Evolutionary conservation across 179 eudicot genomes (phyloP), one percentile per base, ranked within the genome.

Genomic region (Actinidia arguta): DNA sequence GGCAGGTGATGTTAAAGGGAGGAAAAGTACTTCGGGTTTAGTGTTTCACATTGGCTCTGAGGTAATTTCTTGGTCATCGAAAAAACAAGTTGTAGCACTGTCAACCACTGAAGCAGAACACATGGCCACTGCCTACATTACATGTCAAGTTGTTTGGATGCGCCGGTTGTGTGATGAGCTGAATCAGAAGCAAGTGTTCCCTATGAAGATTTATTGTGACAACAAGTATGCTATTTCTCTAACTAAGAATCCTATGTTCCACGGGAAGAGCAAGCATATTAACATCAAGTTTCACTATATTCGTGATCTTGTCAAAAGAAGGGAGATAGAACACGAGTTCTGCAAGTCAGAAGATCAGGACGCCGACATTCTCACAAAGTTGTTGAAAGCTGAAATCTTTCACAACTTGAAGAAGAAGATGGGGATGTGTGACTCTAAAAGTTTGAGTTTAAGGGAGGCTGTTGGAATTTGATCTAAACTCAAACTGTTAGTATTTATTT

Each of bases 41-140:
- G 27, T 20, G 18, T 73, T 73, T 50, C 56, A 50, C 56, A 44
- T 73, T 48, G 76, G 76, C 27, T 73, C 56, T 0, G 36, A 36
- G 11, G 36, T 50, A 44, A 46, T 73, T 73, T 73, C 76, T 46
- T 73, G 56, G 76, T 73, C 27, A 73, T 73, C 76, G 4, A 73
- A 50, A 36, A 73, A 73, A 31, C 36, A 31, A 31, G 36, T 31
- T 31, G 36, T 31, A 31, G 36, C 36, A 2, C 36, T 31, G 36
- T 31, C 36, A 31, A 31, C 36, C 36, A 31, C 36, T 31, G 2
- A 31, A 31, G 36, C 36, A 31, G 2, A 31, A 31, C 2, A 31
- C 36, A 31, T 31, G 36, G 36, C 36, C 36, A 2, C 2, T 31
- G 36, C 36, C 36, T 14, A 47, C 3, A 67, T 44, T 24, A 44